A percentile compares a stretch with the other conserved stretches of the same genome.
Evolutionary conservation across 1,284 basidiomycete genomes (phyloP).

Genomic region (Marasmius tenuissimus): DNA sequence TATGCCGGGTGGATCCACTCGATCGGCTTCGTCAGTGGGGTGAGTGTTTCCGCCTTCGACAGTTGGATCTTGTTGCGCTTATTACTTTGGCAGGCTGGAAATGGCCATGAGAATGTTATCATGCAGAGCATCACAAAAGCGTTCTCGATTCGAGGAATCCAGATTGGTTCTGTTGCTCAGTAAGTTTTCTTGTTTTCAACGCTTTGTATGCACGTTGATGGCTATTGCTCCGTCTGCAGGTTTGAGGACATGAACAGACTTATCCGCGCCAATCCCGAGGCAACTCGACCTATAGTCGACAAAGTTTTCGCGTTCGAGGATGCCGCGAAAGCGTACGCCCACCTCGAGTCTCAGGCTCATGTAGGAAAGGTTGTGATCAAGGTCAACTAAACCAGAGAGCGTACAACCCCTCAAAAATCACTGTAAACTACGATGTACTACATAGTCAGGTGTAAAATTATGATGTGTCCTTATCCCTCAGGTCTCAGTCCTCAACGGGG

Average conservation of each 20-base stretch:
- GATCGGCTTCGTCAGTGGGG: slow-evolving; percentile 21
- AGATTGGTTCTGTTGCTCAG: slow-evolving; percentile 22
- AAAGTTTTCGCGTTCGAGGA: slow-evolving; percentile 43
- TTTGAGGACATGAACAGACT: slow-evolving; percentile 44
- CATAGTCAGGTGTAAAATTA: background rate
- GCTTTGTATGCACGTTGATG: background rate
- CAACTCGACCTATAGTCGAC: slow-evolving; percentile 41
- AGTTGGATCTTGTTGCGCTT: background rate
- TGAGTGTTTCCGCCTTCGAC: background rate
- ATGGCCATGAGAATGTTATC: slow-evolving; percentile 2
- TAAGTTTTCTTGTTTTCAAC: slow-evolving; percentile 5
- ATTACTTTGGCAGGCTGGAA: background rate
- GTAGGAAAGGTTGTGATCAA: slow-evolving; percentile 43
- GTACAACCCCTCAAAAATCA: background rate
- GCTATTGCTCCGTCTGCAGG: slow-evolving; percentile 22
- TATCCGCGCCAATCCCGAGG: slow-evolving; percentile 25
- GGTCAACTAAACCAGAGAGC: slow-evolving; percentile 15
- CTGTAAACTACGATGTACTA: background rate
- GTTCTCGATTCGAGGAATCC: slow-evolving; percentile 18
- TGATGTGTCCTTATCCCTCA: background rate
- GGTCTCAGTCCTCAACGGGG: no score
- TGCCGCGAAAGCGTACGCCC: slow-evolving; percentile 37
- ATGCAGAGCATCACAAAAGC: slow-evolving; percentile 11
- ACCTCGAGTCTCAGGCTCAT: slow-evolving; percentile 37
- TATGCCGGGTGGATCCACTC: slow-evolving; percentile 23